Conservation (phyloP, 768 basidiomycete genomes). For the Arthromyces matolae region DNA sequence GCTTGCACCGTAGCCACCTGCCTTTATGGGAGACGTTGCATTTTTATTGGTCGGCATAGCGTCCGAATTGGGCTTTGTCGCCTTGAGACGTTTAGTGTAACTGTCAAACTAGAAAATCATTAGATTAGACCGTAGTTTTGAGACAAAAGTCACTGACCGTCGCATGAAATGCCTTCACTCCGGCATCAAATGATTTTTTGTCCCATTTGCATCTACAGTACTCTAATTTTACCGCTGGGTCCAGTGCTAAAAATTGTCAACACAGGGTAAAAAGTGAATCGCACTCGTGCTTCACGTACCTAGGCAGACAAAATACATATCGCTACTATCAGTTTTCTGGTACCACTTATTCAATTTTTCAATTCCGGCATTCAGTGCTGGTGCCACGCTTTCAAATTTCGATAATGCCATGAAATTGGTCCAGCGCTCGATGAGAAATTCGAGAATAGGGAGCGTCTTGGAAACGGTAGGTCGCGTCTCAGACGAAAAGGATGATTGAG, state of each 20-base stretch:
- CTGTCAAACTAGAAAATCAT: not conserved
- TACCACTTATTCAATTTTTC: constrained; percentile 27
- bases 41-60: not conserved
- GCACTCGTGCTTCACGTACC: constrained; percentile 13
- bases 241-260: constrained; percentile 18
- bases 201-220: constrained; percentile 20
- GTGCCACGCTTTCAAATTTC: constrained; percentile 15
- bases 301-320: constrained; percentile 23
- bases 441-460: constrained; percentile 24
- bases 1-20: no score
- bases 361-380: constrained; percentile 21
- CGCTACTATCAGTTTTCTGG: constrained; percentile 14
- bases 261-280: not conserved
- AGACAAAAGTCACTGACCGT: constrained; percentile 14
- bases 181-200: constrained; percentile 3
- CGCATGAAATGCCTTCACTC: constrained; percentile 13
- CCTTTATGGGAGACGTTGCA: not conserved
- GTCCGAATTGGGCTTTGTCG: not conserved
- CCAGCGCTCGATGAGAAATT: constrained; percentile 20
- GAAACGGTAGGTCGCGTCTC: constrained; percentile 21
- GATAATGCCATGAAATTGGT: constrained; percentile 11
- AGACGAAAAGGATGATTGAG: constrained; percentile 22
- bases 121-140: not conserved
- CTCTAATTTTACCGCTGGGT: constrained; percentile 18
- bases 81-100: not conserved